phyloP scores from a whole-genome alignment of 1,284 basidiomycete genomes.

The Pseudozyma pruni region DNA sequence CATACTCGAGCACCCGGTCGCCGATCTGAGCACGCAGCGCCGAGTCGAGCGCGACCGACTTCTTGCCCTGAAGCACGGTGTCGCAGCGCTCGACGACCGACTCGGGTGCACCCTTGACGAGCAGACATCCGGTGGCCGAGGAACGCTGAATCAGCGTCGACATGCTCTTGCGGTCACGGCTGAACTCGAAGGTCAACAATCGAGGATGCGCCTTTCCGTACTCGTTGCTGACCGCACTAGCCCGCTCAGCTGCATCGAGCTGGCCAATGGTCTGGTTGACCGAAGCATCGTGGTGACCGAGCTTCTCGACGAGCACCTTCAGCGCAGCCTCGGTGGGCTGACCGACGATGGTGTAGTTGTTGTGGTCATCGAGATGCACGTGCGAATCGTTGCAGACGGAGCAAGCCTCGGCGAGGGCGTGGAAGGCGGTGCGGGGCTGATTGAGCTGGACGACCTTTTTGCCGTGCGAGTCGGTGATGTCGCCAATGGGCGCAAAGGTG shows the following conservation, averaged over 20 bases:
- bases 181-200: slow-evolving; percentile 94
- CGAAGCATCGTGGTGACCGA: slow-evolving; percentile 70
- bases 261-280: slow-evolving; percentile 73
- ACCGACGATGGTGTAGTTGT: slow-evolving; percentile 83
- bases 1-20: slow-evolving; percentile 77
- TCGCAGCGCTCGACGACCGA: slow-evolving; percentile 88
- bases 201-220: slow-evolving; percentile 82
- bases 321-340: slow-evolving; percentile 81
- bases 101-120: slow-evolving; percentile 96
- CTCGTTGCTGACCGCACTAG: slow-evolving; percentile 81
- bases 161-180: slow-evolving; percentile 98
- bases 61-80: slow-evolving; percentile 73
- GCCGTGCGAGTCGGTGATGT: slow-evolving; percentile 45
- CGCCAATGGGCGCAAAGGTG: slow-evolving; percentile 59
- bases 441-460: slow-evolving; percentile 48
- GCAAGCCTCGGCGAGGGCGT: slow-evolving; percentile 62
- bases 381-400: slow-evolving; percentile 66
- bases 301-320: slow-evolving; percentile 82
- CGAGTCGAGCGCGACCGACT: slow-evolving; percentile 70
- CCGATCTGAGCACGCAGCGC: slow-evolving; percentile 74
- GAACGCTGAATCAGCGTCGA: slow-evolving; percentile 80
- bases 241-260: slow-evolving; percentile 75
- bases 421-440: slow-evolving; percentile 53
- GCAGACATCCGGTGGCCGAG: slow-evolving; percentile 72
- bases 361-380: slow-evolving; percentile 73